Evolutionary conservation across 176 grass and related monocot genomes (phyloP).

Genomic region (Pontederia crassipes): DNA sequence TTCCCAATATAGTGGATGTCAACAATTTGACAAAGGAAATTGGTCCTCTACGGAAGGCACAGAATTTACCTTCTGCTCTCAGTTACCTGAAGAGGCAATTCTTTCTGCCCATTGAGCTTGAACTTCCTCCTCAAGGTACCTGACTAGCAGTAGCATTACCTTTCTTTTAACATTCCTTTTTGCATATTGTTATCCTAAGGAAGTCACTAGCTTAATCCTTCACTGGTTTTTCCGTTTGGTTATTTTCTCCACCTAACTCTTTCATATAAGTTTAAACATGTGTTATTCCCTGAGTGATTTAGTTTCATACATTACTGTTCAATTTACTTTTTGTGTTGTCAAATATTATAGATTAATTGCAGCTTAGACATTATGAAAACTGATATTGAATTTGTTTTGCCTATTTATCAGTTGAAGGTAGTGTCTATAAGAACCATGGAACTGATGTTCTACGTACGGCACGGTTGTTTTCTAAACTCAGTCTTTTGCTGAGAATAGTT

Average conservation of each 20-base stretch:
- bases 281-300: too few species aligned
- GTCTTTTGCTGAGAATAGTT: slow-evolving; percentile 38
- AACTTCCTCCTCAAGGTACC: slow-evolving; percentile 66
- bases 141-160: neutral
- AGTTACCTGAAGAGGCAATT: slow-evolving; percentile 64
- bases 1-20: slow-evolving; percentile 68
- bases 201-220: neutral
- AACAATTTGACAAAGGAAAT: slow-evolving; percentile 77
- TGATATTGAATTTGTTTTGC: slow-evolving; percentile 3
- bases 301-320: too few species aligned
- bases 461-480: slow-evolving; percentile 74
- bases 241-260: neutral
- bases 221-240: neutral
- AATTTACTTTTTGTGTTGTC: too few species aligned
- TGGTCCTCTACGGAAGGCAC: slow-evolving; percentile 64
- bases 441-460: slow-evolving; percentile 64
- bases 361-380: neutral
- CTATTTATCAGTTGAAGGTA: slow-evolving; percentile 33
- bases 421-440: slow-evolving; percentile 37
- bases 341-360: neutral
- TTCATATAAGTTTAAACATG: neutral
- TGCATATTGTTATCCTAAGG: neutral
- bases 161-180: slow-evolving; percentile 10
- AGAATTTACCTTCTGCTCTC: slow-evolving; percentile 60
- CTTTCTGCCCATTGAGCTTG: slow-evolving; percentile 56